Evolutionary conservation across 805 yeast species (phyloP).

Genomic region (Wickerhamomyces hampshirensis): DNA sequence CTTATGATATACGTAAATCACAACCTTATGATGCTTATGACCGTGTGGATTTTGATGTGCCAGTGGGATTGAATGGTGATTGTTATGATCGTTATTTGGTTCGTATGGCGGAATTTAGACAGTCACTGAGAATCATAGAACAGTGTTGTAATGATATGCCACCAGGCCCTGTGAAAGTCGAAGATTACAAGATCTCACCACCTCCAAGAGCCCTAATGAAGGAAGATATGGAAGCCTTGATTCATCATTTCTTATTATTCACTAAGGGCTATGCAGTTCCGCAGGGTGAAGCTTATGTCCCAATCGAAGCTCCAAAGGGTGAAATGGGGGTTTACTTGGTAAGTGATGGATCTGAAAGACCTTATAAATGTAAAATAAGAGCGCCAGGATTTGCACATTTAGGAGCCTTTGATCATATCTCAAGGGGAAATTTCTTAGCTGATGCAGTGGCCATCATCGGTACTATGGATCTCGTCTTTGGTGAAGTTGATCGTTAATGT

Average conservation of each 20-base stretch:
- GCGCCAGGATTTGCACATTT: slow-evolving; percentile 93
- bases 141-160: slow-evolving; percentile 92
- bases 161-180: slow-evolving; percentile 86
- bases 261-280: slow-evolving; percentile 89
- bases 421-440: slow-evolving; percentile 83
- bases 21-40: slow-evolving; percentile 91
- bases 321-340: slow-evolving; percentile 91
- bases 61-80: slow-evolving; percentile 86
- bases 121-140: slow-evolving; percentile 80
- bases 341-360: slow-evolving; percentile 85
- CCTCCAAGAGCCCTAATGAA: slow-evolving; percentile 82
- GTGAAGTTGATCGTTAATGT: slow-evolving; percentile 83
- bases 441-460: slow-evolving; percentile 93
- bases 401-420: slow-evolving; percentile 81
- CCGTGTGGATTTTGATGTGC: slow-evolving; percentile 76
- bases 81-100: slow-evolving; percentile 86
- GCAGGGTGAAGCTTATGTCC: slow-evolving; percentile 86
- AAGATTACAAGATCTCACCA: slow-evolving; percentile 79
- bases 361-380: slow-evolving; percentile 87
- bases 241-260: slow-evolving; percentile 83
- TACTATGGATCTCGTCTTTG: slow-evolving; percentile 92
- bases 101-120: slow-evolving; percentile 91
- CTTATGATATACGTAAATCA: slow-evolving; percentile 79
- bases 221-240: slow-evolving; percentile 88
- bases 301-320: slow-evolving; percentile 93